phyloP scores from a whole-genome alignment of 441 rosid genomes.

The Bruguiera hainesii region DNA sequence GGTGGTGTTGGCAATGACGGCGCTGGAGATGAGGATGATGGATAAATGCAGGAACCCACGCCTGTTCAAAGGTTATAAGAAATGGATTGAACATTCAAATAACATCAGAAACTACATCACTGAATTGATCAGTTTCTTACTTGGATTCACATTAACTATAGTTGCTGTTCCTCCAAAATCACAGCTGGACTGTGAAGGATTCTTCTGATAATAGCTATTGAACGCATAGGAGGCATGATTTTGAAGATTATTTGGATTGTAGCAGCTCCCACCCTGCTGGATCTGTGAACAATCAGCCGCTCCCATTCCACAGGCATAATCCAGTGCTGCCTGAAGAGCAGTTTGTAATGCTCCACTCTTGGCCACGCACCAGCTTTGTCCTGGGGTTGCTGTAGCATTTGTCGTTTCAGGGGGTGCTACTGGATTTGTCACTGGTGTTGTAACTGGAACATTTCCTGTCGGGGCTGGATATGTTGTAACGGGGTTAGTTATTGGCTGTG shows the following conservation, averaged over 20 bases:
- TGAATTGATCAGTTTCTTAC: constrained; percentile 40
- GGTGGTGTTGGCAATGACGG: constrained; percentile 32
- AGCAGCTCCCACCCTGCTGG: constrained; percentile 82
- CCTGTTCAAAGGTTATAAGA: constrained; percentile 42
- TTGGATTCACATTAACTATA: constrained; percentile 64
- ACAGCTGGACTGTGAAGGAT: constrained; percentile 73
- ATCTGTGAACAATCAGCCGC: constrained; percentile 89
- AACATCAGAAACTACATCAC: constrained; percentile 3
- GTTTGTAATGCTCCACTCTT: constrained; percentile 50
- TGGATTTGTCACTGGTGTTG: constrained; percentile 41
- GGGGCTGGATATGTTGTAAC: constrained; percentile 70
- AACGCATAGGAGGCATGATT: constrained; percentile 91
- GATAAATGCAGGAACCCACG: constrained; percentile 73
- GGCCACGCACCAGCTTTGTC: constrained; percentile 93
- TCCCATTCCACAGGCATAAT: constrained; percentile 94
- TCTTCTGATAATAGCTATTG: constrained; percentile 89
- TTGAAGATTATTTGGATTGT: constrained; percentile 60
- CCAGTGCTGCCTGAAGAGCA: constrained; percentile 68
- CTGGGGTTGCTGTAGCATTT: constrained; percentile 60
- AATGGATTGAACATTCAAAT: not conserved
- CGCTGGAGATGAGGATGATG: constrained; percentile 48
- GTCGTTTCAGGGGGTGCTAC: constrained; percentile 54
- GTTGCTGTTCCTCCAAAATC: constrained; percentile 82
- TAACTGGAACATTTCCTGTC: constrained; percentile 43
- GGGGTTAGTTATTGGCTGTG: constrained; percentile 62